phyloP scores from a whole-genome alignment of 768 basidiomycete genomes.

The Podaxis rugospora region DNA sequence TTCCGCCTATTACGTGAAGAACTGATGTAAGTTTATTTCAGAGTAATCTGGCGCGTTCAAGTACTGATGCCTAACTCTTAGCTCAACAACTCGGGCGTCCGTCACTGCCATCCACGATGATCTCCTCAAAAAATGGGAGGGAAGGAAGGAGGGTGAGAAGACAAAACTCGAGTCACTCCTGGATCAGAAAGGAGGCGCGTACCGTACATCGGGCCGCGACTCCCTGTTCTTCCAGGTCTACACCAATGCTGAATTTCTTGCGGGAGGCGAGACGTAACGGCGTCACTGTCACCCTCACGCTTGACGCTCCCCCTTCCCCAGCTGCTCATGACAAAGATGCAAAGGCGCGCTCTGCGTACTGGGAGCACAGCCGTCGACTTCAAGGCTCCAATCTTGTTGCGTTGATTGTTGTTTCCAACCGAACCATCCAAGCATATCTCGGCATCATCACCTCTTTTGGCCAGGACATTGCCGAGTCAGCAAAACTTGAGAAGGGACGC shows the following conservation, averaged over 20 bases:
- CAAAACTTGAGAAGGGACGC: constrained; percentile 24
- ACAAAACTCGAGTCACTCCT: constrained; percentile 45
- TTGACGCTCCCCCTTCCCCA: constrained; percentile 53
- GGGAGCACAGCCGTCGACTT: constrained; percentile 61
- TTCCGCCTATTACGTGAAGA: no score
- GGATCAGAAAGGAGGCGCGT: constrained; percentile 52
- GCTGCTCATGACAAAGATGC: constrained; percentile 37
- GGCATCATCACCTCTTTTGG: constrained; percentile 43
- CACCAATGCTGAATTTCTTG: constrained; percentile 44
- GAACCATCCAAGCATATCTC: constrained; percentile 41
- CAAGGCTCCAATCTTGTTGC: constrained; percentile 58
- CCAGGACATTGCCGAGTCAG: constrained; percentile 42
- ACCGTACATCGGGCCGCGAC: constrained; percentile 41
- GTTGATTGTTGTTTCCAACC: constrained; percentile 41
- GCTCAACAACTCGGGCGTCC: no score
- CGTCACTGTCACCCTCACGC: constrained; percentile 19
- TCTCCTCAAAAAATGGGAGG: no score
- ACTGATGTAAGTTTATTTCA: no score
- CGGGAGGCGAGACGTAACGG: constrained; percentile 9
- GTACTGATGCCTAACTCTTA: no score
- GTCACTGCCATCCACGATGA: no score
- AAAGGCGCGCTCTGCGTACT: constrained; percentile 44
- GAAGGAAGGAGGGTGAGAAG: constrained; percentile 21
- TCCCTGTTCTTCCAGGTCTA: constrained; percentile 61
- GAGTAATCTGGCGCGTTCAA: no score